Base-by-base conservation (phyloP, 2,329 filamentous ascomycete species). In the Fusarium papillatum region DNA sequence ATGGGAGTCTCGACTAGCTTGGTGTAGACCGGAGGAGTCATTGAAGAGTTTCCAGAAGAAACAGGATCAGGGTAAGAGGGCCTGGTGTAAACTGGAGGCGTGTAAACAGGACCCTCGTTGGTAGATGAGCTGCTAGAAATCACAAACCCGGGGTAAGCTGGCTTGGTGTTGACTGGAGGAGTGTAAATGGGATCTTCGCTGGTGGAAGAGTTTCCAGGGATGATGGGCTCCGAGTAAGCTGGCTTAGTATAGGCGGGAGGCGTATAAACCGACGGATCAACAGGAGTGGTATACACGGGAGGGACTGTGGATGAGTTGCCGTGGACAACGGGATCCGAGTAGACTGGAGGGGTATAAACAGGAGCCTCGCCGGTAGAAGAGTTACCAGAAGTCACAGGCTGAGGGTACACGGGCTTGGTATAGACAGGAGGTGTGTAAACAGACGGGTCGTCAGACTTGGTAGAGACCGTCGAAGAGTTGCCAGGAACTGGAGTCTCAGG, bases 1-100 rank as follows among this genome's bases (percentile, higher is more conserved):
- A 71, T 29, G 22, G 73, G 72, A 11, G 60, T 50, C 31, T 57
- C 59, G 9, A 41, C 41, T 7, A 70, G 70, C 55, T 66, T 68
- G 26, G 61, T 69, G 38, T 76, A 76, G 48, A 71, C 70, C 10
- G 73, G 73, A 36, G 64, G 70, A 5, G 70, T 71, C 41, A 17
- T 17, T n/a, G 39, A 50, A 34, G 66, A 63, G 46, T 68, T 68
- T 24, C 66, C 34, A 11, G 66, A 36, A 4, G n/a, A 11, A 16
- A 48, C 57, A 17, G 64, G 70, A 1, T 26, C 50, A 5, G 59
- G 26, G 53, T 69, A 70, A n/a, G 10, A 48, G 5, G 67, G 43
- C 39, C 69, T 69, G 2, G 64, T 66, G 50, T 76, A 74, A 19
- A 57, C 74, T 17, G 74, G 68, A n/a, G 74, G 66, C 2, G 60